These are phyloP conservation scores for Lachancea fermentati DNA, from an alignment of 805 yeast species.

Conservation along the genomic window DNA sequence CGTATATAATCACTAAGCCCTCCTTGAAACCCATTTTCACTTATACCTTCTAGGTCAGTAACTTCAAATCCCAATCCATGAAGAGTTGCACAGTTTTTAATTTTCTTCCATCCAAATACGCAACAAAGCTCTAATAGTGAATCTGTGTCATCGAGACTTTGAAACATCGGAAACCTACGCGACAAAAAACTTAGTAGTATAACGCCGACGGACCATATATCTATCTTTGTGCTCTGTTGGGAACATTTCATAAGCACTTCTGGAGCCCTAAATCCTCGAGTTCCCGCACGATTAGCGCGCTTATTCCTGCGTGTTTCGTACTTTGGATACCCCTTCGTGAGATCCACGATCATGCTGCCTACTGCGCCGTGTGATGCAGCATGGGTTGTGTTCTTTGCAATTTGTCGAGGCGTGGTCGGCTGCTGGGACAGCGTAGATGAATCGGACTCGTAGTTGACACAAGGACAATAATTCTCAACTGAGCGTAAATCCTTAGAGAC, in stretches of 20 bases:
- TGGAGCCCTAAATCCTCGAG: slow-evolving; percentile 92
- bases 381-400: slow-evolving; percentile 25
- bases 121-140: slow-evolving; percentile 80
- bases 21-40: slow-evolving; percentile 34
- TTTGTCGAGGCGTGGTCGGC: slow-evolving; percentile 28
- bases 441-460: slow-evolving; percentile 37
- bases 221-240: slow-evolving; percentile 75
- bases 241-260: slow-evolving; percentile 85
- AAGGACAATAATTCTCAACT: slow-evolving; percentile 46
- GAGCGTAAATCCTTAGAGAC: slow-evolving; percentile 2
- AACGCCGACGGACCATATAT: slow-evolving; percentile 91
- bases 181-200: slow-evolving; percentile 72
- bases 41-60: slow-evolving; percentile 42
- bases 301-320: slow-evolving; percentile 84
- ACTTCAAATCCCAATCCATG: slow-evolving; percentile 88
- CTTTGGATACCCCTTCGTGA: slow-evolving; percentile 69
- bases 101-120: slow-evolving; percentile 67
- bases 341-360: slow-evolving; percentile 17
- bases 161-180: slow-evolving; percentile 87
- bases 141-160: slow-evolving; percentile 89
- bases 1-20: slow-evolving; percentile 30
- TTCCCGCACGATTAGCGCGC: slow-evolving; percentile 95
- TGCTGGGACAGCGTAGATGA: slow-evolving; percentile 12
- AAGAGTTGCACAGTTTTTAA: slow-evolving; percentile 70
- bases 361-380: slow-evolving; percentile 26